These are phyloP conservation scores for Plasmodium vivax DNA, from an alignment of 169 alveolate genomes.

Conservation along the genomic window DNA sequence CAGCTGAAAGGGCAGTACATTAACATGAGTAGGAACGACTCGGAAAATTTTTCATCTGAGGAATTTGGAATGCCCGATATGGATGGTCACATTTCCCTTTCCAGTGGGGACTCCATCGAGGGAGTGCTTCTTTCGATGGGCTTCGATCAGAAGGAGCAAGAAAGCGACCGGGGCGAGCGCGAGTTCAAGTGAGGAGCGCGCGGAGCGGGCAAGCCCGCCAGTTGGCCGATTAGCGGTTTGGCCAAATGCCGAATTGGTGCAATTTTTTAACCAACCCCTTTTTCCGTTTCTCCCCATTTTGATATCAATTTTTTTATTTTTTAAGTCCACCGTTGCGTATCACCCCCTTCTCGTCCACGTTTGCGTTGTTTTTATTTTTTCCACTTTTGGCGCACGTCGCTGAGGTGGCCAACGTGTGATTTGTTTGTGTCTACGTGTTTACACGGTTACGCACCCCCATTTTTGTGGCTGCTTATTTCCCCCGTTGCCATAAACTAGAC, in stretches of 20 bases:
- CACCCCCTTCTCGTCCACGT: background rate
- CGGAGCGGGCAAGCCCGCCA: background rate
- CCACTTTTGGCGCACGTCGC: background rate
- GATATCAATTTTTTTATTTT: background rate
- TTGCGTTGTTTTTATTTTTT: background rate
- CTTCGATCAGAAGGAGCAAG: background rate
- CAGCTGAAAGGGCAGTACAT: slow-evolving; percentile 50
- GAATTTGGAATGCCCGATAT: background rate
- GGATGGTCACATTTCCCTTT: slow-evolving; percentile 7
- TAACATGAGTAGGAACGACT: slow-evolving; percentile 35
- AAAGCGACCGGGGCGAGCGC: background rate
- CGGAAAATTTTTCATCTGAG: slow-evolving; percentile 9
- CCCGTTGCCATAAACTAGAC: background rate
- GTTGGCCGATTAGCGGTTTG: background rate
- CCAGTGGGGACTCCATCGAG: background rate
- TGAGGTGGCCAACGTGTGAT: background rate
- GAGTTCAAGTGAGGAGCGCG: background rate
- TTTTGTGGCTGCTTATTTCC: background rate
- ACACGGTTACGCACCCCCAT: background rate
- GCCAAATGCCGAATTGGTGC: background rate
- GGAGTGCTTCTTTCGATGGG: background rate
- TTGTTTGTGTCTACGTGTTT: background rate
- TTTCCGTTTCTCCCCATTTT: background rate
- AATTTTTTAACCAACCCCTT: background rate
- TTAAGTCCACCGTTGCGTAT: background rate